Base-by-base conservation (phyloP, 2,329 filamentous ascomycete species). In the Aspergillus brasiliensis region DNA sequence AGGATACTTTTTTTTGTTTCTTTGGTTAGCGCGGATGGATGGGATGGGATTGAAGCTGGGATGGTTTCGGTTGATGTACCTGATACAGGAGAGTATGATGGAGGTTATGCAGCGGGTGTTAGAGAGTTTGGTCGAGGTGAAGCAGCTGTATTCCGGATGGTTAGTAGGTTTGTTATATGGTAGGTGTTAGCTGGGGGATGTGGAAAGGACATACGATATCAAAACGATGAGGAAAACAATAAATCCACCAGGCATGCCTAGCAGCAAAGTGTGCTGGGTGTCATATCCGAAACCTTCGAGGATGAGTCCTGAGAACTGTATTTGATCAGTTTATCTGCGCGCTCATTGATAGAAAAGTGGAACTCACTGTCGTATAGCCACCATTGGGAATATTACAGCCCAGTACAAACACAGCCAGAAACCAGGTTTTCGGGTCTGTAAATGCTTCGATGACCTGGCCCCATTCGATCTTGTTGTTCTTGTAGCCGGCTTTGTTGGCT, bases 211-310 rank as follows among this genome's bases (percentile, higher is more conserved):
- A 44, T 56, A 57, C 57, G 38, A 53, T 23, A 46, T 19, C 19
- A 61, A 6, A 15, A 57, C 47, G 42, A 40, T 34, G 13, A 56
- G 42, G 28, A 64, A 47, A 5, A 63, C 56, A 2, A 66, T 46
- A 1, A 72, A 78, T 23, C 79, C 78, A 2, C 74, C 77, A 13
- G 79, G 80, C 5, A 79, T 77, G 51, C 79, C 77, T 6, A 81
- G 64, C 0, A 81, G 68, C 2, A 78, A 77, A 0, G 80, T 75
- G 28, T 74, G 69, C n/a, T 80, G 71, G 0, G 70, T 65, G 34
- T 63, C 63, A 57, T 70, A 77, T 23, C 72, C 71, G 55, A 76
- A 76, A 5, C 74, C 72, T 27, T 72, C 66, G 54, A 77, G 71
- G 49, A 77, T 69, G 6, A 73, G 3, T 74, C 75, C 59, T 72